Evolutionary conservation across 192 early-diverging fungal species (phyloP), one percentile per base, ranked within the genome.

Genomic region (Haplosporangium gracile): DNA sequence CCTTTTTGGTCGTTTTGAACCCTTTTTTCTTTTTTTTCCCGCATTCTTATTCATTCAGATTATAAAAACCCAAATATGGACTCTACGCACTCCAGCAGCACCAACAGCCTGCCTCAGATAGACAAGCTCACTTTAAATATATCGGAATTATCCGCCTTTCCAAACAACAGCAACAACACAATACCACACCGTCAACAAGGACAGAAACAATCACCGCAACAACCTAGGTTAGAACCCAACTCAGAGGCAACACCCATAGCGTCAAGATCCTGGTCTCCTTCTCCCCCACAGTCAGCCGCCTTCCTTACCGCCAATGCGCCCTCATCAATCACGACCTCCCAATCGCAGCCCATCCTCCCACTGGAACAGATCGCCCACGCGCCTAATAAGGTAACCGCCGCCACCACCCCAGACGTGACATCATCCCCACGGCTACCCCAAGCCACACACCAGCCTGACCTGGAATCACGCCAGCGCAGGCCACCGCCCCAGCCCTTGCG

Each of bases 351-450:
- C 24, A 63, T 39, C 32, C 49, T 76, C 39, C n/a, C 60, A 29
- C 75, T 40, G 55, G 53, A 36, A 36, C 74, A 75, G 34, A 51
- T 55, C 32, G n/a, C 60, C 60, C 26, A 63, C 10, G 18, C 15
- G 15, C 16, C 47, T 16, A 60, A 38, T 51, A 53, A 40, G 47
- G 32, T 55, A 75, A 57, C 53, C 40, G 32, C 53, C 40, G 32
- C 74, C 11, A 39, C 43, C 8, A 51, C 55, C 7, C 32, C 74
- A 40, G n/a, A 34, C 10, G 8, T 36, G 51, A 60, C 29, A 75
- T 47, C 72, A 73, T 40, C 72, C 72, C 69, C 42, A 51, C 77
- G 70, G 4, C n/a, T 36, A 13, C 77, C 70, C 29, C 77, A 72
- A 40, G 47, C 36, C 34, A 5, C 55, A 18, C 36, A 77, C 45